Evolutionary conservation across 441 rosid species (phyloP).

Genomic region (Populus hybrid): DNA sequence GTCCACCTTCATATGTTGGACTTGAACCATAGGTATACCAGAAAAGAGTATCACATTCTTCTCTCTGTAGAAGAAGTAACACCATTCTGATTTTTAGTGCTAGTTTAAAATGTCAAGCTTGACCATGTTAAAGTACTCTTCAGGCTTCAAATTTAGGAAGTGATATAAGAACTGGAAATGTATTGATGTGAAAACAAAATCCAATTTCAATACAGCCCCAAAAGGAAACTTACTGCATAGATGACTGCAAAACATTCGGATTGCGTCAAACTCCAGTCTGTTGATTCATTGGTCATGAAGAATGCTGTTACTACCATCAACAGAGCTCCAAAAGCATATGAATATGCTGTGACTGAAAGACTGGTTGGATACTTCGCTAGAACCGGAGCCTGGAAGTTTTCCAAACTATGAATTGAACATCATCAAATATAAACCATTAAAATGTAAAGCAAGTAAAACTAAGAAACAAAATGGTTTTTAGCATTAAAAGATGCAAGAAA

Average conservation of each 20-base stretch:
- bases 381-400: constrained; percentile 71
- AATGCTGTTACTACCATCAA: constrained; percentile 75
- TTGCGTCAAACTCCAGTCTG: constrained; percentile 79
- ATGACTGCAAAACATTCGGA: constrained; percentile 80
- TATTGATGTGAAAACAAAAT: neutral
- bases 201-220: constrained; percentile 6
- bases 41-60: neutral
- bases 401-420: constrained; percentile 11
- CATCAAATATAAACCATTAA: neutral
- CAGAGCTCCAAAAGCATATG: constrained; percentile 78
- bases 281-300: constrained; percentile 60
- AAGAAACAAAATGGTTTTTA: neutral
- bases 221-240: constrained; percentile 76
- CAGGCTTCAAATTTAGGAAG: neutral
- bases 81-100: neutral
- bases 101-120: neutral
- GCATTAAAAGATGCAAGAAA: neutral
- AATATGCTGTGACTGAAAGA: constrained; percentile 78
- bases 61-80: neutral
- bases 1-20: neutral
- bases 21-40: no score
- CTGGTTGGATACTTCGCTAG: constrained; percentile 83
- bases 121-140: neutral
- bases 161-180: neutral
- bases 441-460: neutral